Conservation (phyloP, 495 filamentous ascomycete species). For the Poronia punctata region DNA sequence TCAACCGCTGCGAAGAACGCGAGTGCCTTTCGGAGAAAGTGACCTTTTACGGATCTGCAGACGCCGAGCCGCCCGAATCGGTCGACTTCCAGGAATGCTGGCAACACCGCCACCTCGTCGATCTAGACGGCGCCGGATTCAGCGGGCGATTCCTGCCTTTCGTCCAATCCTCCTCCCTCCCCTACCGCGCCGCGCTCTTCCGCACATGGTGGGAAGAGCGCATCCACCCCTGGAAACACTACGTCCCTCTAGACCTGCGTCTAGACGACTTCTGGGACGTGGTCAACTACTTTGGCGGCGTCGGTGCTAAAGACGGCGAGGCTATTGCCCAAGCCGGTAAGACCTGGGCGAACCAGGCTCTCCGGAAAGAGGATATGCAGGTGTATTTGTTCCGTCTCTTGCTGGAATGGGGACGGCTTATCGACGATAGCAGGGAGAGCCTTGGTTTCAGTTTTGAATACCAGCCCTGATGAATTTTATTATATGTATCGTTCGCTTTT, state of each 20-base stretch:
- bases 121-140: conserved; percentile 58
- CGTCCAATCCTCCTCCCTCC: conserved; percentile 55
- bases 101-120: conserved; percentile 55
- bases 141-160: conserved; percentile 59
- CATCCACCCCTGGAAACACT: conserved; percentile 66
- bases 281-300: conserved; percentile 49
- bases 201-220: conserved; percentile 69
- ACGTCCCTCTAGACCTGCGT: conserved; percentile 66
- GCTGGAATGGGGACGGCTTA: conserved; percentile 65
- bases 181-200: conserved; percentile 61
- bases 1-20: conserved; percentile 39
- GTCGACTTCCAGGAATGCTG: conserved; percentile 33
- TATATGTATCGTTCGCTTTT: not conserved
- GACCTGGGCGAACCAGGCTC: conserved; percentile 54
- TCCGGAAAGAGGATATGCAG: conserved; percentile 76
- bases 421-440: conserved; percentile 55
- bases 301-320: conserved; percentile 25
- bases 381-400: conserved; percentile 74
- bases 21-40: conserved; percentile 41
- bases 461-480: too few relatives aligned
- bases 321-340: conserved; percentile 60
- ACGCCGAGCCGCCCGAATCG: conserved; percentile 33
- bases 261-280: conserved; percentile 55
- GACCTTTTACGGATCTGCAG: conserved; percentile 45
- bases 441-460: conserved; percentile 42